Evolutionary conservation across 2,329 filamentous ascomycete genomes (phyloP).

Genomic region (Aureobasidium vineae): DNA sequence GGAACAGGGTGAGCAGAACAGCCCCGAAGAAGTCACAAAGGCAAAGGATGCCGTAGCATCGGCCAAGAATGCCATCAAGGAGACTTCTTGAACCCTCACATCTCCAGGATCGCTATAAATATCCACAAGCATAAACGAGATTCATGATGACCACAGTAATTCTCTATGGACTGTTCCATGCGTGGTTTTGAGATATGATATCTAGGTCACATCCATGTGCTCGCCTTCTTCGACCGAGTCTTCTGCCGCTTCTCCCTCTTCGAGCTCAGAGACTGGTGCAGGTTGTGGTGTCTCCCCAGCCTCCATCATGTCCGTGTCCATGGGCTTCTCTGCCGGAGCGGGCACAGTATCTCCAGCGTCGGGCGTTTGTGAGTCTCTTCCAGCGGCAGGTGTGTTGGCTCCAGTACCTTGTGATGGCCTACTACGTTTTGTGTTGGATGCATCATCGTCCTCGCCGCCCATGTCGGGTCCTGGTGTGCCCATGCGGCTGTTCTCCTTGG

Average conservation of each 20-base stretch:
- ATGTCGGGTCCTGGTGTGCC: conserved; percentile 48
- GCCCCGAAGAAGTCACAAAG: conserved; percentile 48
- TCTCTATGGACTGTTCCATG: not conserved
- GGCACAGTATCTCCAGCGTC: conserved; percentile 11
- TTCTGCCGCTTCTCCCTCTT: conserved; percentile 35
- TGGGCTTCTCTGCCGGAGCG: conserved; percentile 12
- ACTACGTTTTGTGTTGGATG: conserved; percentile 26
- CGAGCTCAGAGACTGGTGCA: conserved; percentile 30
- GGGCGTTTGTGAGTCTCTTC: conserved; percentile 1
- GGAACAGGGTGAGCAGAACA: conserved; percentile 40
- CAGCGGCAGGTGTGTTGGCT: conserved; percentile 28
- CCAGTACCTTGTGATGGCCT: conserved; percentile 27
- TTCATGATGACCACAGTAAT: not conserved
- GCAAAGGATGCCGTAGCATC: conserved; percentile 44
- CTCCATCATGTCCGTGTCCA: conserved; percentile 28
- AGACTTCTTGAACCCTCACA: conserved; percentile 34
- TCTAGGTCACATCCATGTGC: conserved; percentile 27
- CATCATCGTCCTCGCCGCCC: conserved; percentile 36
- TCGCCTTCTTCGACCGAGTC: conserved; percentile 28
- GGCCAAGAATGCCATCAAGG: conserved; percentile 44
- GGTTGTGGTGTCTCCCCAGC: conserved; percentile 27
- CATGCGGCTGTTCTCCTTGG: conserved; percentile 45
- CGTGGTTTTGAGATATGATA: not conserved
- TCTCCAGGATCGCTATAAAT: not conserved
- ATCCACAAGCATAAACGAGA: conserved; percentile 10